Evolutionary conservation across 805 yeast genomes (phyloP).

Genomic region (Candida saitoana): DNA sequence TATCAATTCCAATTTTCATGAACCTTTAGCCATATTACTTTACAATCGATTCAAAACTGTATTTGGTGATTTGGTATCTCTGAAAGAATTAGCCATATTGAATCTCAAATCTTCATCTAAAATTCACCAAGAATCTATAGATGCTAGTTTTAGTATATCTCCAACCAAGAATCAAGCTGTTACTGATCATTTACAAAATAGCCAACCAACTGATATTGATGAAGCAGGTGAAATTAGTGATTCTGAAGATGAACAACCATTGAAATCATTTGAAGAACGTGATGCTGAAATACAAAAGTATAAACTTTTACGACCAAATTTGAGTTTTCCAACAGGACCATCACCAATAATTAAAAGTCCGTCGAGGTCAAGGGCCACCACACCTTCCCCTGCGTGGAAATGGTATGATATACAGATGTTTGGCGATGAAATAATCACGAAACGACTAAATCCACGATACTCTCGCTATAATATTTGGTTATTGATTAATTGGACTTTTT

Average conservation of each 20-base stretch:
- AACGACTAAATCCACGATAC: slow-evolving; percentile 18
- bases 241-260: slow-evolving; percentile 10
- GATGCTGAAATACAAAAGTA: slow-evolving; percentile 3
- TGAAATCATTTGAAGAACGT: slow-evolving; percentile 4
- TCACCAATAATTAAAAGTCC: neutral
- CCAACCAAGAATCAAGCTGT: neutral
- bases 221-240: slow-evolving; percentile 10
- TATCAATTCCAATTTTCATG: slow-evolving; percentile 5
- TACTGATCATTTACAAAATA: neutral
- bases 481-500: slow-evolving; percentile 32
- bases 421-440: slow-evolving; percentile 27
- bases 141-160: neutral
- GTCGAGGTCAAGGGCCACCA: neutral
- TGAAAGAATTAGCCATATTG: neutral
- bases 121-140: neutral
- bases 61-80: neutral
- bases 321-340: neutral
- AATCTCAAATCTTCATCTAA: neutral
- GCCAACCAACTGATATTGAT: neutral
- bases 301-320: neutral
- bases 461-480: slow-evolving; percentile 23
- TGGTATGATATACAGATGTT: slow-evolving; percentile 14
- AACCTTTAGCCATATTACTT: slow-evolving; percentile 4
- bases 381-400: neutral
- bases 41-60: neutral